These are phyloP conservation scores for Rhodotorula sp. DNA, from an alignment of 1,284 basidiomycete species.

Conservation along the genomic window DNA sequence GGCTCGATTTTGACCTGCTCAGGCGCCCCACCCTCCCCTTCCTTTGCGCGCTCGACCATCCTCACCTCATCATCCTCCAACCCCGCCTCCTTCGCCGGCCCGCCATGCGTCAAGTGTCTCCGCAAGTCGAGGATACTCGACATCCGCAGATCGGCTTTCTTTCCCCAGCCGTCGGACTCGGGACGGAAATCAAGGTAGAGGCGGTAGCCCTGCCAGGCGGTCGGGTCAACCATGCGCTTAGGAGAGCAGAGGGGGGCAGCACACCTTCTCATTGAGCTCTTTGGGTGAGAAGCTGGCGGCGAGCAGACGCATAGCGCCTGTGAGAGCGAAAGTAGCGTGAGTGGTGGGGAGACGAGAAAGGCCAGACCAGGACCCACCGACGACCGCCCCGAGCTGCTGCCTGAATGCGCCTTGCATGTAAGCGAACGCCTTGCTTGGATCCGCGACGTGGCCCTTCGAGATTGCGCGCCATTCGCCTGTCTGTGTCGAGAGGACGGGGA, in stretches of 20 bases:
- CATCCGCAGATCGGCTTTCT: slow-evolving; percentile 64
- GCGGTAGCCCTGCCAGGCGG: slow-evolving; percentile 53
- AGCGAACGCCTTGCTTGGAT: slow-evolving; percentile 69
- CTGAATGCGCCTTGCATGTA: slow-evolving; percentile 78
- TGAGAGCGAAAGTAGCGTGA: neutral
- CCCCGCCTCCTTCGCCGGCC: neutral
- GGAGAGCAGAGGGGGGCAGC: neutral
- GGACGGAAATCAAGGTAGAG: slow-evolving; percentile 77
- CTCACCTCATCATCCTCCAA: neutral
- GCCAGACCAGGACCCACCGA: slow-evolving; percentile 54
- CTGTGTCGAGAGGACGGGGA: slow-evolving; percentile 74
- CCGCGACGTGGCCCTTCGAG: slow-evolving; percentile 62
- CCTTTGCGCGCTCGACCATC: slow-evolving; percentile 19
- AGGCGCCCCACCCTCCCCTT: neutral
- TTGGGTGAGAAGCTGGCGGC: slow-evolving; percentile 63
- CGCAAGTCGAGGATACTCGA: slow-evolving; percentile 26
- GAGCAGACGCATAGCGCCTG: slow-evolving; percentile 66
- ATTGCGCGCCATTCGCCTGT: slow-evolving; percentile 77
- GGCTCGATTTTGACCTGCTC: slow-evolving; percentile 6
- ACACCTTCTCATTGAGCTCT: slow-evolving; percentile 61
- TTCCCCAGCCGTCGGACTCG: slow-evolving; percentile 68
- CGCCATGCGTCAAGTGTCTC: slow-evolving; percentile 9
- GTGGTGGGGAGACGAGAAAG: neutral
- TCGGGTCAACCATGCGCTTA: neutral
- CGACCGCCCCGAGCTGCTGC: slow-evolving; percentile 67